phyloP scores from a whole-genome alignment of 169 alveolate species.

The Plasmodium sp. region DNA sequence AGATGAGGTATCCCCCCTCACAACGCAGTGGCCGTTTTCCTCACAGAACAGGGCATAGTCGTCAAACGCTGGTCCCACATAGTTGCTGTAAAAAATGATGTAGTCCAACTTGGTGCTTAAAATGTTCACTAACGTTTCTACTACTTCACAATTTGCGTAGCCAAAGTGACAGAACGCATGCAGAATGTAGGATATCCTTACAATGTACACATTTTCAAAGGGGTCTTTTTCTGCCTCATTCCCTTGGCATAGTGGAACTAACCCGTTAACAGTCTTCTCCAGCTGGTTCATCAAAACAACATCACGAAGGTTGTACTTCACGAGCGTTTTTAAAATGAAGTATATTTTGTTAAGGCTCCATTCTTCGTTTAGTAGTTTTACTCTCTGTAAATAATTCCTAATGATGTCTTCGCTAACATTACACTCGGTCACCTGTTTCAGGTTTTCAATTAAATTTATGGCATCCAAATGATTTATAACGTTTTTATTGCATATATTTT shows the following conservation, averaged over 20 bases:
- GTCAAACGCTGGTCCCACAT: neutral
- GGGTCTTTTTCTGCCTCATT: constrained; percentile 10
- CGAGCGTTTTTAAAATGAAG: constrained; percentile 45
- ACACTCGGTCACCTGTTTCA: constrained; percentile 47
- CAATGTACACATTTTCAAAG: constrained; percentile 64
- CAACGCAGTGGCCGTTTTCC: neutral
- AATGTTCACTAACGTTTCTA: constrained; percentile 26
- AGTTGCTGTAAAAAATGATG: constrained; percentile 35
- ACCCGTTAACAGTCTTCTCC: constrained; percentile 10
- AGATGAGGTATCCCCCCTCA: neutral
- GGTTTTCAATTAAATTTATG: constrained; percentile 33
- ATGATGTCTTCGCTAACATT: constrained; percentile 42
- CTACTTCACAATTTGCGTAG: constrained; percentile 15
- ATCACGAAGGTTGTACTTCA: constrained; percentile 45
- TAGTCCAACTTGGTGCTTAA: constrained; percentile 31
- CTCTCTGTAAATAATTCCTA: constrained; percentile 9
- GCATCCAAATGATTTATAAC: constrained; percentile 50
- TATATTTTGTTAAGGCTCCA: constrained; percentile 68
- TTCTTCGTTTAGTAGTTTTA: constrained; percentile 23
- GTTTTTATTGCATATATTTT: constrained; percentile 61
- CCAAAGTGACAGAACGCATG: constrained; percentile 36
- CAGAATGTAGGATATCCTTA: constrained; percentile 55
- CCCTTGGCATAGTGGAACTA: neutral
- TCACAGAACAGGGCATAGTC: neutral
- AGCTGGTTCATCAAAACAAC: constrained; percentile 8